phyloP scores from a whole-genome alignment of 139 green algal species.

The Dunaliella sp. region DNA sequence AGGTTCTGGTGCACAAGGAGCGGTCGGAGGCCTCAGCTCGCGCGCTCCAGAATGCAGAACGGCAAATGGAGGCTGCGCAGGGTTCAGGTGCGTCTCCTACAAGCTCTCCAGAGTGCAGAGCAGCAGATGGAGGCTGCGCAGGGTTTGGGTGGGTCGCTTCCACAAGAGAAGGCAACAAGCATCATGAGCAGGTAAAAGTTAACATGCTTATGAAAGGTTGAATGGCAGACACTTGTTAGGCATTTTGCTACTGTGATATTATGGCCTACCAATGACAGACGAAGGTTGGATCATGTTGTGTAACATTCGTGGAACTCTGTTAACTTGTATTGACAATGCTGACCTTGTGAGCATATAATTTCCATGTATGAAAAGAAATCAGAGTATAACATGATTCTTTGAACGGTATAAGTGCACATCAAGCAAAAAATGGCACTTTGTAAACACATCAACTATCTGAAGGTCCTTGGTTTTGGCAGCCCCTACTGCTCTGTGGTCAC shows the following conservation, averaged over 20 bases:
- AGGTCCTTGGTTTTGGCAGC: too few species aligned
- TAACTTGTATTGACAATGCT: too few species aligned
- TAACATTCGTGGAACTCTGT: neutral
- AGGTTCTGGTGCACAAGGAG: conserved; percentile 32
- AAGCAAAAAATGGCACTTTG: too few species aligned
- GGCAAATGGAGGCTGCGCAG: conserved; percentile 27
- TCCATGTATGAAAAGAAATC: neutral
- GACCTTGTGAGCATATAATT: too few species aligned
- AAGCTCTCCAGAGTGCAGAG: conserved; percentile 31
- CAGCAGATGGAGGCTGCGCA: conserved; percentile 28
- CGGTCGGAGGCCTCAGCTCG: conserved; percentile 24
- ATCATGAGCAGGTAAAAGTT: neutral
- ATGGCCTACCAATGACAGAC: neutral
- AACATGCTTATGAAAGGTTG: neutral
- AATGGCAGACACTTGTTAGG: neutral
- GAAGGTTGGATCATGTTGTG: neutral
- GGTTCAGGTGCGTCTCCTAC: conserved; percentile 1
- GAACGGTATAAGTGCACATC: too few species aligned
- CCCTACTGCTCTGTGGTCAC: too few species aligned
- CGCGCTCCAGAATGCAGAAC: conserved; percentile 30
- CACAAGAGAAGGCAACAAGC: neutral
- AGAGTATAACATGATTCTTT: neutral
- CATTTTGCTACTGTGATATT: neutral
- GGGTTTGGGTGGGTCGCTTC: neutral
- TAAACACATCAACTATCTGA: too few species aligned